Conservation (phyloP, 108 stramenopile species). For the Nitzschia sp. region DNA sequence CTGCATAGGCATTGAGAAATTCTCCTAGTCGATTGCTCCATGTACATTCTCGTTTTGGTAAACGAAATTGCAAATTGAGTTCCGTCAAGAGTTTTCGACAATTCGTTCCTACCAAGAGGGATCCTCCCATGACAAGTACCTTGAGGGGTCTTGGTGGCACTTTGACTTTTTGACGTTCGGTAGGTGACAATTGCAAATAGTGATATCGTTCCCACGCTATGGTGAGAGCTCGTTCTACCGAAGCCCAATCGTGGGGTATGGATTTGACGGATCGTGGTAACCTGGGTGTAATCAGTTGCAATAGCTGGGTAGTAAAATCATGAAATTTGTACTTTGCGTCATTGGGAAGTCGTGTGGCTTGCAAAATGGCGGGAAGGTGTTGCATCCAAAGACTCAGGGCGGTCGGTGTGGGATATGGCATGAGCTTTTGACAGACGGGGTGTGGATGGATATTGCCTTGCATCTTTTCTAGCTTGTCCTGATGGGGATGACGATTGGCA, state of each 20-base stretch:
- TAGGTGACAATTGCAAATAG: constrained; percentile 10
- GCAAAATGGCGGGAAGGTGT: constrained; percentile 22
- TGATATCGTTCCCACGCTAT: constrained; percentile 24
- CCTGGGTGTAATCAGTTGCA: constrained; percentile 40
- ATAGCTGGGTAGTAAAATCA: constrained; percentile 38
- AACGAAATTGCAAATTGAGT: constrained; percentile 37
- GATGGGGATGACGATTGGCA: background rate
- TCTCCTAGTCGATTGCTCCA: constrained; percentile 60
- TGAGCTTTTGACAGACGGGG: constrained; percentile 29
- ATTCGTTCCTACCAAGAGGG: constrained; percentile 72
- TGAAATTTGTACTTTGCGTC: constrained; percentile 30
- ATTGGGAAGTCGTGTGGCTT: constrained; percentile 29
- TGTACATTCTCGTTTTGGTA: constrained; percentile 58
- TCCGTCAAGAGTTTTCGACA: constrained; percentile 58
- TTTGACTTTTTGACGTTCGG: constrained; percentile 11
- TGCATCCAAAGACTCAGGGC: constrained; percentile 41
- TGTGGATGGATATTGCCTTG: constrained; percentile 12
- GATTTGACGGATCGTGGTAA: constrained; percentile 34
- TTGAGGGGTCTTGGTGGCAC: constrained; percentile 60
- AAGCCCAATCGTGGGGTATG: constrained; percentile 31
- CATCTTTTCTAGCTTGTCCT: background rate
- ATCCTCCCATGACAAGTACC: constrained; percentile 77
- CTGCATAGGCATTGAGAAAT: constrained; percentile 39
- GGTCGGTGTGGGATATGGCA: constrained; percentile 32
- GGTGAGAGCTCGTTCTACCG: constrained; percentile 25